Conservation (phyloP, 306 rosid species). For the Lagenaria siceraria region DNA sequence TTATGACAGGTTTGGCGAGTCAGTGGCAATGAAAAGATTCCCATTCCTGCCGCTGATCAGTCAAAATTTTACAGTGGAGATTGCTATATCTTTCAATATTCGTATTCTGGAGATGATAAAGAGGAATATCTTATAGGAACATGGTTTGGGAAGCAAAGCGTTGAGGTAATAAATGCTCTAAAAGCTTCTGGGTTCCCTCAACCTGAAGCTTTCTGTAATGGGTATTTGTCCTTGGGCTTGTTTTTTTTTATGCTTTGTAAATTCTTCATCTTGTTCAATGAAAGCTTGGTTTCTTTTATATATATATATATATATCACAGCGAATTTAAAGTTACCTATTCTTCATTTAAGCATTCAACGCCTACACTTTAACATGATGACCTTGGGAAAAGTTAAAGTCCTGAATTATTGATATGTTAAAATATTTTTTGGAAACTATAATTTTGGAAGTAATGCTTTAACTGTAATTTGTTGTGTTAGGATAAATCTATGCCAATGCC, state of each 20-base stretch:
- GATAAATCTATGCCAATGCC: not conserved
- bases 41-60: conserved; percentile 66
- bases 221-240: too few species aligned
- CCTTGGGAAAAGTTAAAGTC: not conserved
- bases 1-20: conserved; percentile 80
- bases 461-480: not conserved
- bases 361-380: not conserved
- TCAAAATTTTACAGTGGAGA: conserved; percentile 85
- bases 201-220: too few species aligned
- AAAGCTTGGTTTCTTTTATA: too few species aligned
- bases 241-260: too few species aligned
- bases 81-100: conserved; percentile 79
- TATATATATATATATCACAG: not conserved
- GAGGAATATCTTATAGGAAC: conserved; percentile 82
- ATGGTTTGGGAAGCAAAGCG: conserved; percentile 85
- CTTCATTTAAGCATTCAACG: not conserved
- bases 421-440: not conserved
- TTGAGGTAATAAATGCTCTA: conserved; percentile 54
- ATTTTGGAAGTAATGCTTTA: not conserved
- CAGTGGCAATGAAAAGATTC: conserved; percentile 63
- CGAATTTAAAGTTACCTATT: not conserved
- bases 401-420: not conserved
- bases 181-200: not conserved
- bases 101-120: conserved; percentile 89
- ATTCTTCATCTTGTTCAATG: too few species aligned